Base-by-base conservation (phyloP, 2,329 filamentous ascomycete species). In the Diaporthe ilicicola region DNA sequence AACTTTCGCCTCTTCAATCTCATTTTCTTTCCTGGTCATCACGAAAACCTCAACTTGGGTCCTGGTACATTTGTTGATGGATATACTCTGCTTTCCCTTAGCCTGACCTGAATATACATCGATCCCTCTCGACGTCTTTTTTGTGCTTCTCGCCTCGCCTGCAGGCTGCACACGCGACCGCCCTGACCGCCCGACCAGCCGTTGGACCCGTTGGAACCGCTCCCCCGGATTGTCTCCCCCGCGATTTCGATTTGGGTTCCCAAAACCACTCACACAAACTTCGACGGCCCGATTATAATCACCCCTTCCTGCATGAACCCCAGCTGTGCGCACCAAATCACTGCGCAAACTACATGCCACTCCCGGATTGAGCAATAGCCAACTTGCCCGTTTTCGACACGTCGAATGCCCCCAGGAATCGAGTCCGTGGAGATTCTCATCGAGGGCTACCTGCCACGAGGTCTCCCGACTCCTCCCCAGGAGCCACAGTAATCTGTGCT, bases 191-290 rank as follows among this genome's bases (percentile, higher is more conserved):
- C 61, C 55, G 55, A 56, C 54, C 39, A 53, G 53, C 68, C 69
- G 61, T 66, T 65, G 55, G 62, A 54, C 68, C 59, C 61, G 34
- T 50, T 44, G 48, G 48, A 68, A 56, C 71, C 62, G 32, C 39
- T 72, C 70, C 71, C 71, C 71, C 71, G 71, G 71, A 72, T 72
- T 72, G 48, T 54, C 39, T 67, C 67, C 71, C 71, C 71, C 71
- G 71, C 71, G 71, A 71, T 71, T 71, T 69, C 34, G 29, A 53
- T 59, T 71, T 61, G 42, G 29, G 15, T 64, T 68, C 53, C 51
- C 66, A 68, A 56, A 68, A 59, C 54, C 66, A 42, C 64, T 51
- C 62, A 55, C 56, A 62, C 29, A 59, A 34, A 61, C 59, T 59
- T 65, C 71, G 70, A 69, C 71, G 71, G 71, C 71, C 71, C 71